Base-by-base conservation (phyloP, 306 rosid genomes). In the Quercus agrifolia region DNA sequence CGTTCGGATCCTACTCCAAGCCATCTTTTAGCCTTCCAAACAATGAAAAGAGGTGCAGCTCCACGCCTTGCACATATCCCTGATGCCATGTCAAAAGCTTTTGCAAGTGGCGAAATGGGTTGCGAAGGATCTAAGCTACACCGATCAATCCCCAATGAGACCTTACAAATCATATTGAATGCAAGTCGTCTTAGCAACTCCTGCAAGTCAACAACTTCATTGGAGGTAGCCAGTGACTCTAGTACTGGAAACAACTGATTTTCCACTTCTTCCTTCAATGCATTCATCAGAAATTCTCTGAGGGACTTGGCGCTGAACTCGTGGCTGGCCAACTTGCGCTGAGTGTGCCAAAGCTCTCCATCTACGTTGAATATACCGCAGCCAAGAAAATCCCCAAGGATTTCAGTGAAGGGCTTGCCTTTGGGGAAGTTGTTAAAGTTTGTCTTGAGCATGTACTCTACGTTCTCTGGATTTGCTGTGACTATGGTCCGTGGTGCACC, bases 351-450 rank as follows among this genome's bases (percentile, higher is more conserved):
- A 2, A 79, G 81, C 76, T 91, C 91, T 0, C 97, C 97, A 5
- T 94, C 98, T 19, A 88, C 94, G 56, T 92, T 91, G 88, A 94
- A 94, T 70, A 94, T 94, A 0, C 98, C 98, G 6, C 62, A 77
- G 23, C 98, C 97, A 41, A 94, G 93, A 77, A 94, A 94, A 41
- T 92, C 97, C 0, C 97, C 97, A 0, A 94, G 89, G 28, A 94
- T 86, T 19, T 92, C 93, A 1, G 93, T 91, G 85, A 94, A 94
- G 13, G 97, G 91, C 77, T 89, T 89, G 0, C 98, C 98, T 71
- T 94, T 94, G 5, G 98, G 98, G 82, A 89, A 94, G 85, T 94
- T 94, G 81, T 78, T 80, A 84, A 92, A 92, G 80, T 91, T 90
- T 55, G 97, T 91, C 61, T 91, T 92, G 64, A 94, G 90, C n/a